These are phyloP conservation scores for Pezicula radicicola DNA, from an alignment of 2,329 filamentous ascomycete genomes.

Conservation along the genomic window DNA sequence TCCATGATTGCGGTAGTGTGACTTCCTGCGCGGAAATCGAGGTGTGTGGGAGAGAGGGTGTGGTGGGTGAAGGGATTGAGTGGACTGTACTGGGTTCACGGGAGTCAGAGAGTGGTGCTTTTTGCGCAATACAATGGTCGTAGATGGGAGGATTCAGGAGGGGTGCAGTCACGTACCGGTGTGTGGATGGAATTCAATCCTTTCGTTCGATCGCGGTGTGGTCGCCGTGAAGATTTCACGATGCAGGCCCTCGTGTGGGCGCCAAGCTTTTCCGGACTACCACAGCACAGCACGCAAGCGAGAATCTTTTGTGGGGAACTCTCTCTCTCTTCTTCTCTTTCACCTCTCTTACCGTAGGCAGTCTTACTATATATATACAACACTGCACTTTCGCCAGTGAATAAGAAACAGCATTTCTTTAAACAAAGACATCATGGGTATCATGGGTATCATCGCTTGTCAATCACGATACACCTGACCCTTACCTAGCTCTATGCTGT, in stretches of 20 bases:
- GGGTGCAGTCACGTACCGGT: background rate
- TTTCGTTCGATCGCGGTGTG: conserved; percentile 1
- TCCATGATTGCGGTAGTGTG: conserved; percentile 50
- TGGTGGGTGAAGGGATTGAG: conserved; percentile 7
- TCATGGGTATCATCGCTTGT: too few species aligned
- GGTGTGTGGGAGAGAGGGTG: conserved; percentile 7
- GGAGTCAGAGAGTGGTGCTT: conserved; percentile 2
- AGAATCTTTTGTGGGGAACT: background rate
- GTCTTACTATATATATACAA: background rate
- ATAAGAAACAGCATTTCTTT: background rate
- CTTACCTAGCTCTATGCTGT: too few species aligned
- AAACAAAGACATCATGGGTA: too few species aligned
- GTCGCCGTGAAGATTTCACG: conserved; percentile 2
- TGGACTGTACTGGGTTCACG: conserved; percentile 5
- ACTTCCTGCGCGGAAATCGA: conserved; percentile 20
- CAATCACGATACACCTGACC: too few species aligned
- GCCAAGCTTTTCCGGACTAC: background rate
- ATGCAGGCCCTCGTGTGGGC: background rate
- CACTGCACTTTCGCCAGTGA: background rate
- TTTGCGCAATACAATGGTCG: background rate
- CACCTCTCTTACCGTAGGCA: too few species aligned
- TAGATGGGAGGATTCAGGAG: background rate
- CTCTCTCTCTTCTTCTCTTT: background rate
- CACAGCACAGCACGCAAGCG: background rate
- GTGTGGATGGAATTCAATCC: background rate